Evolutionary conservation across 2,329 filamentous ascomycete genomes (phyloP), one percentile per base, ranked within the genome.

Genomic region (Xylariales sp.): DNA sequence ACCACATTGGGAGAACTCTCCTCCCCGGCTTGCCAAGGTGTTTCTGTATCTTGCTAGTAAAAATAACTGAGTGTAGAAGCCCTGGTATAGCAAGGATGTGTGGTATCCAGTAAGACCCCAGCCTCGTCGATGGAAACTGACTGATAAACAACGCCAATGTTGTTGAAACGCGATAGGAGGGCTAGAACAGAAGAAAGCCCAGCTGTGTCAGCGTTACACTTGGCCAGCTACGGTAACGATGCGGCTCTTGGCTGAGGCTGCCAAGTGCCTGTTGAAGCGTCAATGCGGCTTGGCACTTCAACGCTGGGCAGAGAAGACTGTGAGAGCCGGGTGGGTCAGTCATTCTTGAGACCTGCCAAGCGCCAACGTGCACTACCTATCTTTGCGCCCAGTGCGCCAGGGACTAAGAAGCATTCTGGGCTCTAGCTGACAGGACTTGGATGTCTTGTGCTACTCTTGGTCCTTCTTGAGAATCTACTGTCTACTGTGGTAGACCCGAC

Each of bases 301-400:
- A 42, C 39, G 31, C 12, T 31, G 28, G 18, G n/a, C 45, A 36
- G 42, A 39, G 16, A n/a, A 35, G 38, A 40, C 46, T 50, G 48
- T 53, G 51, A 54, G 49, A 51, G 47, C 53, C 51, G 56, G 55
- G 53, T 59, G 55, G 56, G 49, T 56, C 56, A 57, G 37, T 42
- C 31, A 35, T 10, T 27, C 22, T 28, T 42, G 39, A 36, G 31
- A 37, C 24, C 37, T 44, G 37, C 37, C 38, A 44, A 44, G 38
- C 16, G 14, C n/a, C 38, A 12, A 40, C 24, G 20, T 33, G 16
- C 16, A 19, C 14, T 35, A 28, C 20, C 14, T n/a, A n/a, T n/a
- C 16, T 40, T 21, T 10, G 24, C 19, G 36, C 42, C 42, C 29
- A 40, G 36, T 32, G 27, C 28, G 24, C 22, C 24, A 16, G 40